These are phyloP conservation scores for Zangia roseola DNA, from an alignment of 768 basidiomycete genomes.

Conservation along the genomic window DNA sequence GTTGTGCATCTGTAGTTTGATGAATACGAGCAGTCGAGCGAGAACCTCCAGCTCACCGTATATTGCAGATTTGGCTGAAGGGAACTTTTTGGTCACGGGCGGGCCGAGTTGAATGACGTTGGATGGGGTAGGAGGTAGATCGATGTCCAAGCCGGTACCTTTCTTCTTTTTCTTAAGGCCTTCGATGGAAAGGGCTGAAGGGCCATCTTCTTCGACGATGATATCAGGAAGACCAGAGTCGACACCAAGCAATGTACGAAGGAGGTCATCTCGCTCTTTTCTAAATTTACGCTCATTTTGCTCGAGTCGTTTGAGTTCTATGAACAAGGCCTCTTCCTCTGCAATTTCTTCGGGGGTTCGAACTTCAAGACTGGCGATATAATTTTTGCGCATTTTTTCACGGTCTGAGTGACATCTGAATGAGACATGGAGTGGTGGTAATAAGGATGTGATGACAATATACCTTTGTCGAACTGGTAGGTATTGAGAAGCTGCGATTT, in stretches of 20 bases:
- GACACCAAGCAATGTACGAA: constrained; percentile 79
- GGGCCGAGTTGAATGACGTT: constrained; percentile 39
- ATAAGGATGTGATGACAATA: neutral
- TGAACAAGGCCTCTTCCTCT: constrained; percentile 92
- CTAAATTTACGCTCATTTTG: constrained; percentile 88
- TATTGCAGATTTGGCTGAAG: constrained; percentile 54
- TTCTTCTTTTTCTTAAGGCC: constrained; percentile 56
- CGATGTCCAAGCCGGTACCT: constrained; percentile 26
- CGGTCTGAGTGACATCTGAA: constrained; percentile 52
- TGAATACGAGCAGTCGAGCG: constrained; percentile 13
- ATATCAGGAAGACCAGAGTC: constrained; percentile 84
- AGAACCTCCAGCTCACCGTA: constrained; percentile 46
- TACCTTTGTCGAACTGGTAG: constrained; percentile 89
- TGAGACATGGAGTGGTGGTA: neutral
- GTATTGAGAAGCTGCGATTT: constrained; percentile 67
- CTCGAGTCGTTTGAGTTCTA: constrained; percentile 93
- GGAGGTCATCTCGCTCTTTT: constrained; percentile 82
- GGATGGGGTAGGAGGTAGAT: constrained; percentile 34
- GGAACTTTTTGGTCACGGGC: constrained; percentile 36
- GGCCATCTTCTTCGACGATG: constrained; percentile 59
- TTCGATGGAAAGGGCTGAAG: constrained; percentile 45
- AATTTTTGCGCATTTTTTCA: constrained; percentile 85
- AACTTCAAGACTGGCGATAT: constrained; percentile 81
- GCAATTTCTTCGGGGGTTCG: constrained; percentile 88
- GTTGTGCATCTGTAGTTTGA: constrained; percentile 50